These are phyloP conservation scores for Myriosclerotinia scirpicola DNA, from an alignment of 2,329 filamentous ascomycete genomes.

Conservation along the genomic window DNA sequence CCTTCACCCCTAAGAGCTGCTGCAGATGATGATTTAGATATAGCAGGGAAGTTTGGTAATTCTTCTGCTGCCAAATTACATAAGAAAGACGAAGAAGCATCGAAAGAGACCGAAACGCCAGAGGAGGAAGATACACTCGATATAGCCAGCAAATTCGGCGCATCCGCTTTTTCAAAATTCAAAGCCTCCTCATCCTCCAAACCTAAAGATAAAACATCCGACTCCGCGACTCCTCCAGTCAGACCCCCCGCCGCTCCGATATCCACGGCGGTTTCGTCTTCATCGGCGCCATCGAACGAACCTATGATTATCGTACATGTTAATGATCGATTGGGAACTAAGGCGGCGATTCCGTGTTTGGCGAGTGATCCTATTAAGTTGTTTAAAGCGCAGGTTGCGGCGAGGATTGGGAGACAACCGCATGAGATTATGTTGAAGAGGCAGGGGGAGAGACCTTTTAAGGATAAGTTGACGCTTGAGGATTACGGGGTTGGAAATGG, in stretches of 20 bases:
- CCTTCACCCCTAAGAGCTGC: constrained; percentile 46
- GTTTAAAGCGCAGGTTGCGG: constrained; percentile 90
- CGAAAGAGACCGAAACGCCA: neutral
- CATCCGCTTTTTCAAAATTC: constrained; percentile 19
- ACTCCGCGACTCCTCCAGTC: constrained; percentile 29
- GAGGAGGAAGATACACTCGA: constrained; percentile 23
- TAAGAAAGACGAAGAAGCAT: constrained; percentile 22
- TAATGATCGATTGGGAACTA: constrained; percentile 95
- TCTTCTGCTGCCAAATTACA: constrained; percentile 14
- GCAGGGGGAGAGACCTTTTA: constrained; percentile 90
- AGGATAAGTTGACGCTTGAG: constrained; percentile 81
- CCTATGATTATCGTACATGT: constrained; percentile 93
- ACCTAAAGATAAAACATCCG: neutral
- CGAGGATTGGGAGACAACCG: constrained; percentile 81
- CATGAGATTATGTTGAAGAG: constrained; percentile 90
- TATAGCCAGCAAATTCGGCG: constrained; percentile 22
- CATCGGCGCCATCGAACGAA: constrained; percentile 48
- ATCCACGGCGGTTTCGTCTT: constrained; percentile 23
- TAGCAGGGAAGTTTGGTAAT: constrained; percentile 39
- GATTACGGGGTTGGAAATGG: constrained; percentile 96
- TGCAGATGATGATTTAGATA: constrained; percentile 38
- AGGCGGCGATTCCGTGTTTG: constrained; percentile 87
- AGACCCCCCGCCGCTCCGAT: constrained; percentile 30
- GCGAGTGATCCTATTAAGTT: constrained; percentile 79
- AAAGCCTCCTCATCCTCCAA: constrained; percentile 14